phyloP scores from a whole-genome alignment of 2,329 filamentous ascomycete genomes.

The Claviceps pazoutovae region DNA sequence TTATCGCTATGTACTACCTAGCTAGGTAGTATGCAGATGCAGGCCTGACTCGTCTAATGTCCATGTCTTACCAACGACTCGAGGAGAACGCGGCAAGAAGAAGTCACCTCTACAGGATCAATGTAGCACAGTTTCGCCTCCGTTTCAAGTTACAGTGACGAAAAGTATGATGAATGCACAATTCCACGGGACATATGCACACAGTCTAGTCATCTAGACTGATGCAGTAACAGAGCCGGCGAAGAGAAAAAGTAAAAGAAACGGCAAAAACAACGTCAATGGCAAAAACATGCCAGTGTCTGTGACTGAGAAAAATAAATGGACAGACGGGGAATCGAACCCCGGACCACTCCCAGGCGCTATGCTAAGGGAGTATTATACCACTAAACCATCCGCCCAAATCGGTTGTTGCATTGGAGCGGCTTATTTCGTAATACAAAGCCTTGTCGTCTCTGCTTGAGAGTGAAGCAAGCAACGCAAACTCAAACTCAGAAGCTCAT shows the following conservation, averaged over 20 bases:
- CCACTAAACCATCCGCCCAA: conserved; percentile 7
- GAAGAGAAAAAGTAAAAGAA: neutral
- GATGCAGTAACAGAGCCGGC: too few relatives aligned
- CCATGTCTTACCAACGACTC: too few relatives aligned
- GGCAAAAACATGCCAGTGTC: rapidly evolving
- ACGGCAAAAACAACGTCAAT: neutral
- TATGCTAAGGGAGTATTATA: conserved; percentile 8
- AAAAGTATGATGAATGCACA: too few relatives aligned
- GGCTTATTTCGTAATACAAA: rapidly evolving
- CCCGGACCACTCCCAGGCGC: conserved; percentile 9
- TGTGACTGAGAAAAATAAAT: neutral
- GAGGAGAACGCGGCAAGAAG: too few relatives aligned
- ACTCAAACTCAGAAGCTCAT: neutral
- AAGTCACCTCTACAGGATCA: too few relatives aligned
- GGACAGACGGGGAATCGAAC: conserved; percentile 13
- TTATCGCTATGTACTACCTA: too few relatives aligned
- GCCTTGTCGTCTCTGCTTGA: neutral
- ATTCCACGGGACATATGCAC: too few relatives aligned
- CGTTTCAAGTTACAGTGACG: too few relatives aligned
- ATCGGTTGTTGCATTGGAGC: neutral
- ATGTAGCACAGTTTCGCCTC: too few relatives aligned
- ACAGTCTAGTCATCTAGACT: too few relatives aligned
- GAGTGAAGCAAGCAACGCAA: neutral
- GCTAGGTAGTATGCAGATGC: too few relatives aligned
- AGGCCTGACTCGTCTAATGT: too few relatives aligned